Evolutionary conservation across 1,139 yeast species (phyloP), one percentile per base, ranked within the genome.

Genomic region (Taphrina flavorubra): DNA sequence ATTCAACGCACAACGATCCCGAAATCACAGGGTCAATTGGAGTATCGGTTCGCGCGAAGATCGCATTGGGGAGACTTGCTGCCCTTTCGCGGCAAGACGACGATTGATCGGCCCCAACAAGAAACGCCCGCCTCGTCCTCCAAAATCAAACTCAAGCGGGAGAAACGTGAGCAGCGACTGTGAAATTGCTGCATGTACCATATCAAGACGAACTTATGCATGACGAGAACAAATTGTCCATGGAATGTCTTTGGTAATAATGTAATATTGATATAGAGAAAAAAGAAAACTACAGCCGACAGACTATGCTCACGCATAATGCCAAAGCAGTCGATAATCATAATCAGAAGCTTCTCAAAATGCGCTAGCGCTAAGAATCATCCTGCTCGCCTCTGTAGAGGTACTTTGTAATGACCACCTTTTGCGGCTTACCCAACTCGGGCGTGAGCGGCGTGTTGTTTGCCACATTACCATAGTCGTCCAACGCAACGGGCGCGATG

Each of bases 41-140:
- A 82, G 1, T 94, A 91, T 75, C 96, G 90, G 74, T 98, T 94
- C 79, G 97, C 97, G 0, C 83, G 98, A 70, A 92, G 94, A 77
- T 85, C 90, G 0, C 80, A 79, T 49, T 85, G 86, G 75, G 97
- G 97, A n/a, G 99, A 94, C 76, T 79, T 88, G 31, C 20, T 63
- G 25, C 67, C 67, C 11, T 63, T 55, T 34, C 53, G 67, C 13
- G 67, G 67, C 61, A 63, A 63, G 39, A 63, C 67, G 2, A 58
- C 55, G 20, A 47, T 63, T 18, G 67, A 63, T 16, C 55, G 55
- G 13, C 20, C 51, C 18, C 16, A 16, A 4, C 51, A 25, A 25
- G 31, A 25, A 25, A 4, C 31, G 31, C 31, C 31, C 31, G 4
- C 1, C 31, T 25, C 31, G 31, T 25, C 31, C 4, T 25, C 31